Conservation (phyloP, 2,329 filamentous ascomycete genomes). For the Plectosphaerella cucumerina region DNA sequence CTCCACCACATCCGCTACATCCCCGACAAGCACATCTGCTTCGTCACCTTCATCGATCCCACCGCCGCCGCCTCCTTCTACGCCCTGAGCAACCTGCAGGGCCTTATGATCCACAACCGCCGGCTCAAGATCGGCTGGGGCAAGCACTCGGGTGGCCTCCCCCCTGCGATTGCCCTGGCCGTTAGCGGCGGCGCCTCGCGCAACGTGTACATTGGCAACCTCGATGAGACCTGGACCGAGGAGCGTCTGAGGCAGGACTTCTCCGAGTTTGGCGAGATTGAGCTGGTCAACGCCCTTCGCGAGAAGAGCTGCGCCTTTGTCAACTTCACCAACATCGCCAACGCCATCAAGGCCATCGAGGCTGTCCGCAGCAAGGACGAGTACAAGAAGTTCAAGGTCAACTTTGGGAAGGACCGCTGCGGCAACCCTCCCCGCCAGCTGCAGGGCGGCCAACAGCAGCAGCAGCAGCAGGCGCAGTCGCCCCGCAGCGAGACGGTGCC, state of each 20-base stretch:
- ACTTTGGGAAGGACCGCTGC: slow-evolving; percentile 98
- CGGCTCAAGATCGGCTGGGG: slow-evolving; percentile 98
- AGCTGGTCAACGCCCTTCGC: slow-evolving; percentile 90
- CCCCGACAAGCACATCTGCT: slow-evolving; percentile 99
- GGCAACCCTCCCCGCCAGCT: slow-evolving; percentile 93
- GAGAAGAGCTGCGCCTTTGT: slow-evolving; percentile 99
- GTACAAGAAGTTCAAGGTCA: slow-evolving; percentile 98
- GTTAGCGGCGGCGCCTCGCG: slow-evolving; percentile 96
- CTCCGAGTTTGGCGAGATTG: slow-evolving; percentile 95
- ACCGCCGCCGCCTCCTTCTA: slow-evolving; percentile 98
- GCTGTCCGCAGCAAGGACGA: slow-evolving; percentile 91
- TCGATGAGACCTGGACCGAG: slow-evolving; percentile 96
- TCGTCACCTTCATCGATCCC: slow-evolving; percentile 98
- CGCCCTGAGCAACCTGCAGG: slow-evolving; percentile 93
- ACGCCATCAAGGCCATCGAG: slow-evolving; percentile 98
- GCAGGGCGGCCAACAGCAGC: slow-evolving; percentile 57
- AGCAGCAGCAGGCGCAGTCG: slow-evolving; percentile 54
- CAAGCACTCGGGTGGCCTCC: slow-evolving; percentile 95
- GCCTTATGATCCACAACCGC: slow-evolving; percentile 98
- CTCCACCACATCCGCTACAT: slow-evolving; percentile 99
- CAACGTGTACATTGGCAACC: slow-evolving; percentile 96
- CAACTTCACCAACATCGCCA: slow-evolving; percentile 99
- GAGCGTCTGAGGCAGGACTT: slow-evolving; percentile 95
- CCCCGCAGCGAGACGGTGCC: slow-evolving; percentile 59
- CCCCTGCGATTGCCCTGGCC: slow-evolving; percentile 90